Evolutionary conservation across 1,139 yeast genomes (phyloP).

Genomic region (Magnusiomyces suaveolens): DNA sequence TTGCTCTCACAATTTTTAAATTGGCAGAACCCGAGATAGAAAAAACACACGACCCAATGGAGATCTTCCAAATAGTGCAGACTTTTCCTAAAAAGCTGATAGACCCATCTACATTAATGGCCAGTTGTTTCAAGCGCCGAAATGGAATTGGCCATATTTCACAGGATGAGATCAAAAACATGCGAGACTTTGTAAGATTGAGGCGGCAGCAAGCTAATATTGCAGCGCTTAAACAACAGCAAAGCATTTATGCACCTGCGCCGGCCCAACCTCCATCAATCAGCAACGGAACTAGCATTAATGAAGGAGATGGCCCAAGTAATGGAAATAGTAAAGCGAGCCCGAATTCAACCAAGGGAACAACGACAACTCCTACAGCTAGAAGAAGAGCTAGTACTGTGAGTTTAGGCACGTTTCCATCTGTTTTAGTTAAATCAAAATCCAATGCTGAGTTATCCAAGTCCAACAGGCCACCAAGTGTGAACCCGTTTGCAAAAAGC

Average conservation of each 20-base stretch:
- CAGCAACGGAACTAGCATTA: background rate
- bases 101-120: constrained; percentile 63
- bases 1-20: constrained; percentile 74
- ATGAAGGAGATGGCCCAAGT: background rate
- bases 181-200: constrained; percentile 65
- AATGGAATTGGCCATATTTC: constrained; percentile 68
- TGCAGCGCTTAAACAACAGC: constrained; percentile 6
- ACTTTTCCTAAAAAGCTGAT: constrained; percentile 63
- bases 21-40: constrained; percentile 57
- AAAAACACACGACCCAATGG: constrained; percentile 57
- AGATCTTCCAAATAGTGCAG: constrained; percentile 78
- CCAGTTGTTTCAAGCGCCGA: constrained; percentile 62
- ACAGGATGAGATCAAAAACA: constrained; percentile 70
- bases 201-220: constrained; percentile 23
- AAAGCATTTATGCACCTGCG: background rate
- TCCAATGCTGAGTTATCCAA: too few relatives aligned
- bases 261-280: background rate
- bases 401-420: background rate
- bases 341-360: too few relatives aligned
- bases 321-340: background rate
- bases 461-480: too few relatives aligned
- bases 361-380: background rate
- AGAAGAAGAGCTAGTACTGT: background rate
- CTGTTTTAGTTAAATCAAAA: background rate
- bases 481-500: too few relatives aligned